Base-by-base conservation (phyloP, 163 green algal species). In the Scenedesmus sp. region DNA sequence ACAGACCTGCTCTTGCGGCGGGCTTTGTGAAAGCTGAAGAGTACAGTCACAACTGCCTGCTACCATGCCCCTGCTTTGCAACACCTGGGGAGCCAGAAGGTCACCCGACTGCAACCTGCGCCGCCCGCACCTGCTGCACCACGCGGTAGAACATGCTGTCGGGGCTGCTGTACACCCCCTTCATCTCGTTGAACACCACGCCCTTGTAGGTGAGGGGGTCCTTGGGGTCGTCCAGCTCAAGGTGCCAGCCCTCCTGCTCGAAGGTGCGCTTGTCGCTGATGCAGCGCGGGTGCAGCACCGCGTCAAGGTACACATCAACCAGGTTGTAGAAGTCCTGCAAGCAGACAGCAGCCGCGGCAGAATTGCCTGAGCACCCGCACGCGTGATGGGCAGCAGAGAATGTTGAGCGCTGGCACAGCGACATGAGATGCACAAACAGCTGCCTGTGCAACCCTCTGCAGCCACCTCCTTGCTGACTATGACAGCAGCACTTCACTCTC, bases 131-230 rank as follows among this genome's bases (percentile, higher is more conserved):
- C 85, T 89, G 85, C 72, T 90, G 85, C 43, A 90, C 72, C 9
- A 53, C 33, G 33, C 96, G 95, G 85, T 96, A 97, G 93, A 98
- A 97, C 35, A 98, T 93, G 12, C 91, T 95, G 95, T 99, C 98
- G n/a, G 98, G 98, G 43, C 95, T 97, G 30, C 96, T 99, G 97
- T 99, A 99, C 30, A 99, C 98, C 61, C 98, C 98, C 97, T 99
- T 99, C 98, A 99, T 99, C 95, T 99, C 98, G 92, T 99, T 99
- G 96, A 99, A 99, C 81, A 99, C 98, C 73, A 99, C 98, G 76
- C 98, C 98, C 93, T 99, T 98, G 95, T 94, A 97, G 3, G 90
- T 95, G 61, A 99, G 93, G 1, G 59, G 53, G 46, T 82, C 82
- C 6, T 44, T 26, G 9, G 91, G 49, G 56, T 93, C 44, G 44